These are phyloP conservation scores for Cordyceps cicadae DNA, from an alignment of 2,329 filamentous ascomycete genomes.

Conservation along the genomic window DNA sequence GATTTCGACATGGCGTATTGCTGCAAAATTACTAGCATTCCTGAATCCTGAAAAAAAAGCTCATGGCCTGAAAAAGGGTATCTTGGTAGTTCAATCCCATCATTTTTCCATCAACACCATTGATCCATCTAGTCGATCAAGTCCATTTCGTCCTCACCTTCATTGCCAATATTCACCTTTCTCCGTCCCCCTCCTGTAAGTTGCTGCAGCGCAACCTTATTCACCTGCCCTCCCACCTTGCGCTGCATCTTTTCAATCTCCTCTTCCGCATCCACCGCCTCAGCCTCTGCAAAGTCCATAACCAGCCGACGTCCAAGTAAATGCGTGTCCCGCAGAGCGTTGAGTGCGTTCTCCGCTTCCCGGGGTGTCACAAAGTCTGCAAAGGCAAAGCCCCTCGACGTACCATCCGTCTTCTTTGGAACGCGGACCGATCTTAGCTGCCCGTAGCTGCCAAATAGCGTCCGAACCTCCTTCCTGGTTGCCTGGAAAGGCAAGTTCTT, in stretches of 20 bases:
- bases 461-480: constrained; percentile 82
- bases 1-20: not conserved
- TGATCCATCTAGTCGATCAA: constrained; percentile 22
- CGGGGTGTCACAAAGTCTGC: constrained; percentile 87
- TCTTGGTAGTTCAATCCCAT: not conserved
- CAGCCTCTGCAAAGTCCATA: constrained; percentile 82
- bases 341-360: constrained; percentile 85
- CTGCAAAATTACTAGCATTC: not conserved
- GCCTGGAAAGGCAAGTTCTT: constrained; percentile 98
- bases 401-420: constrained; percentile 88
- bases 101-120: constrained; percentile 9
- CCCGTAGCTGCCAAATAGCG: constrained; percentile 82
- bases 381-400: constrained; percentile 89
- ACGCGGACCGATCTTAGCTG: constrained; percentile 87
- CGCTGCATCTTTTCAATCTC: constrained; percentile 96
- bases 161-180: constrained; percentile 78
- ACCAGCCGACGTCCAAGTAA: constrained; percentile 82
- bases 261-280: constrained; percentile 84
- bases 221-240: constrained; percentile 84
- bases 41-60: not conserved
- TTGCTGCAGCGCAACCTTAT: constrained; percentile 83
- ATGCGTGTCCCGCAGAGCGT: constrained; percentile 86
- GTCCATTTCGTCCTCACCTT: constrained; percentile 52
- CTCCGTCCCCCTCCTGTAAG: constrained; percentile 75
- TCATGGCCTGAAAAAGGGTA: constrained; percentile 5